Conservation (phyloP, 345 rosid species). For the Aquilaria malaccensis region DNA sequence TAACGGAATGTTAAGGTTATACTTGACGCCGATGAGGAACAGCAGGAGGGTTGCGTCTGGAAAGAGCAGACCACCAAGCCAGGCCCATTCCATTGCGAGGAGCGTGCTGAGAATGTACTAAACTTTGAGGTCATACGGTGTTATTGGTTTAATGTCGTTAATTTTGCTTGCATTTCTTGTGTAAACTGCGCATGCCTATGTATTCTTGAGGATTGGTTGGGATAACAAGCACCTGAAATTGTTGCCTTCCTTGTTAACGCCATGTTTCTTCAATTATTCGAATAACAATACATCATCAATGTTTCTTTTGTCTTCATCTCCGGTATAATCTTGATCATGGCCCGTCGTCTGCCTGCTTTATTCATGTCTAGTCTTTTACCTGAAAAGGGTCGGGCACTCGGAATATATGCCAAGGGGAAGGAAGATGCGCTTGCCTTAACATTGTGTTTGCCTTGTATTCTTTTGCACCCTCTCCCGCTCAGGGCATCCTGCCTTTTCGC, state of each 20-base stretch:
- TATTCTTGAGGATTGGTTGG: slow-evolving; percentile 47
- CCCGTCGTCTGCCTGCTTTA: slow-evolving; percentile 4
- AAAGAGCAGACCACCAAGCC: slow-evolving; percentile 44
- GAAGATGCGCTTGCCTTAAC: slow-evolving; percentile 9
- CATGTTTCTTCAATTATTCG: slow-evolving; percentile 32
- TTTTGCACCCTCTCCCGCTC: slow-evolving; percentile 14
- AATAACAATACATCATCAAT: slow-evolving; percentile 33
- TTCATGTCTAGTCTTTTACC: slow-evolving; percentile 14
- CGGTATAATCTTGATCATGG: background rate
- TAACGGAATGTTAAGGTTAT: slow-evolving; percentile 70
- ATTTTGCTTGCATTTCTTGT: slow-evolving; percentile 44
- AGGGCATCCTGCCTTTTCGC: slow-evolving; percentile 9
- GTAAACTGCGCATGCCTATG: slow-evolving; percentile 48
- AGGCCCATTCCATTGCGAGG: slow-evolving; percentile 68
- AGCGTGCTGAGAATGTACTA: slow-evolving; percentile 71
- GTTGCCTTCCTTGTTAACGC: slow-evolving; percentile 31
- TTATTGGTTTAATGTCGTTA: slow-evolving; percentile 35
- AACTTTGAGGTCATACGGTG: slow-evolving; percentile 27
- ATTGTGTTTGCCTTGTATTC: slow-evolving; percentile 7
- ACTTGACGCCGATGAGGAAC: slow-evolving; percentile 64
- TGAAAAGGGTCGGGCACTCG: slow-evolving; percentile 14
- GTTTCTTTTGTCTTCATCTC: slow-evolving; percentile 10
- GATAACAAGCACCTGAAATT: slow-evolving; percentile 30
- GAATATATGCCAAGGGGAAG: slow-evolving; percentile 7
- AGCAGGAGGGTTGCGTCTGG: slow-evolving; percentile 59